Base-by-base conservation (phyloP, 257 asterid species). In the Gentiana dahurica region DNA sequence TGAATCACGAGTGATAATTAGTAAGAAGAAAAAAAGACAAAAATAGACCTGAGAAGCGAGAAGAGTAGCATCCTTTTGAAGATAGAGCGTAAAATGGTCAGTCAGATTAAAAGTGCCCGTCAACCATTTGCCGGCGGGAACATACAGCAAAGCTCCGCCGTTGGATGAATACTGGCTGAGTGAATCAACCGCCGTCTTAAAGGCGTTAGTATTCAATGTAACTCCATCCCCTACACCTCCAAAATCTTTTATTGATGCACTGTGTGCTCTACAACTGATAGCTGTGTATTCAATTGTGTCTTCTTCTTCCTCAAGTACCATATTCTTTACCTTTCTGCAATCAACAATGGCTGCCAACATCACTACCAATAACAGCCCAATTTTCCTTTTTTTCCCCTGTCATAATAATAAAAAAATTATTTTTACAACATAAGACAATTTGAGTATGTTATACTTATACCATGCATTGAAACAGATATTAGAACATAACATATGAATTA, bases 141-240 rank as follows among this genome's bases (percentile, higher is more conserved):
- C 86, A 43, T 71, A 50, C 11, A 90, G 79, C 70, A 70, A 90
- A 34, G 87, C 86, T 13, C 97, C 97, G 35, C 96, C 97, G 4
- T 71, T 73, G 0, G 75, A 49, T 45, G 73, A 82, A 63, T 75
- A 79, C 46, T 70, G 79, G 53, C 94, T 73, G 53, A 89, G 66
- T 4, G 65, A 73, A 34, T 68, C 61, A 11, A 89, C 81, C 2
- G 97, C 96, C n/a, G 60, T 56, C 60, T 66, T 77, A 61, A 90
- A 90, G 12, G 94, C 96, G 58, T 68, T 38, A 0, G 97, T 90
- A 68, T 90, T 90, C 43, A 82, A 58, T 6, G 96, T 90, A 32
- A 55, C 46, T 6, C 97, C 97, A 75, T 90, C 94, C 3, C 97
- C 97, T 11, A 86, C 78, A 7, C 95, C 97, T 2, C 96, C 96